phyloP scores from a whole-genome alignment of 768 basidiomycete genomes.

The Podaxis carcinomalis region DNA sequence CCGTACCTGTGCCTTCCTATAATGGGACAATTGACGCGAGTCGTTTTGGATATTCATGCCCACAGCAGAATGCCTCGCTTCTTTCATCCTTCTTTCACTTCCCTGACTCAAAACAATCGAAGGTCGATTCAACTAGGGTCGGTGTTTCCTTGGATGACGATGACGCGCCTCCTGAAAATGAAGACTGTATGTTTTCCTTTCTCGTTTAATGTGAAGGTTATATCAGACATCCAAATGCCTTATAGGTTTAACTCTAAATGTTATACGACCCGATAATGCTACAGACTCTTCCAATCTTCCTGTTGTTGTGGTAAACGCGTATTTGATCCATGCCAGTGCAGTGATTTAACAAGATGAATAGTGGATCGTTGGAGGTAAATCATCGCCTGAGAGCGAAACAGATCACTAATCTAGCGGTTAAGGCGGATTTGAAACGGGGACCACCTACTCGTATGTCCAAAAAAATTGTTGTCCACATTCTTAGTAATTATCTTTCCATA shows the following conservation, averaged over 20 bases:
- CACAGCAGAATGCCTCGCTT: slow-evolving; percentile 12
- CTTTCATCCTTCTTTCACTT: background rate
- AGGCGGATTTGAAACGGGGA: slow-evolving; percentile 25
- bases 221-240: background rate
- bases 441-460: slow-evolving; percentile 15
- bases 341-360: slow-evolving; percentile 10
- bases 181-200: slow-evolving; percentile 19
- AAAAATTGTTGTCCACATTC: background rate
- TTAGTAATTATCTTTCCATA: slow-evolving; percentile 9
- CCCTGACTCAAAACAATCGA: background rate
- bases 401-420: background rate
- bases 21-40: slow-evolving; percentile 13
- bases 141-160: slow-evolving; percentile 7
- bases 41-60: slow-evolving; percentile 11
- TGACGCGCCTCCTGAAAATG: slow-evolving; percentile 16
- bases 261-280: slow-evolving; percentile 35
- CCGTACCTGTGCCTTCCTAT: slow-evolving; percentile 9
- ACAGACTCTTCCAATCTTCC: slow-evolving; percentile 37
- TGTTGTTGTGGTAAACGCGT: slow-evolving; percentile 39
- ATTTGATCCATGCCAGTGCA: background rate
- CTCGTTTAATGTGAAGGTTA: background rate
- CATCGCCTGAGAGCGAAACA: background rate
- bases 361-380: slow-evolving; percentile 43
- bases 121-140: background rate
- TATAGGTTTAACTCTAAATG: slow-evolving; percentile 40